A percentile compares a stretch with the other conserved stretches of the same genome.
Evolutionary conservation across 108 stramenopile genomes (phyloP).

Genomic region (Cyclostephanos invisitatus): DNA sequence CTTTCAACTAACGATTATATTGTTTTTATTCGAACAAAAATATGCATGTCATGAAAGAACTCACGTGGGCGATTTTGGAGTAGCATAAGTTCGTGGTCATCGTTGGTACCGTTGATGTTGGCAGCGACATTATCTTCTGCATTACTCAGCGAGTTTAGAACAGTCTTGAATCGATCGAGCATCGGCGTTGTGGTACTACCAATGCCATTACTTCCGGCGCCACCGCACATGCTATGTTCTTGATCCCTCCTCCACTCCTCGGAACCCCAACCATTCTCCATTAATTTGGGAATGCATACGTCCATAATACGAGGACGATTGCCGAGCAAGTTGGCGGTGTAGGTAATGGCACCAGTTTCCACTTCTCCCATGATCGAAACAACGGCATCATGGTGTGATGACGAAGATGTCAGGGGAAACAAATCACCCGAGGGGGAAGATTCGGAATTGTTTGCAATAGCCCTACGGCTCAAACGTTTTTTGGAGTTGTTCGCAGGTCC

Average conservation of each 20-base stretch:
- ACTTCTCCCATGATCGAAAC: slow-evolving; percentile 46
- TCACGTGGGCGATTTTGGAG: slow-evolving; percentile 77
- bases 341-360: slow-evolving; percentile 80
- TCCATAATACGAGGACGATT: slow-evolving; percentile 89
- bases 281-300: slow-evolving; percentile 82
- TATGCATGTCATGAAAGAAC: neutral
- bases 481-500: neutral
- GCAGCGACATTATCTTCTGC: slow-evolving; percentile 19
- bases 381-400: neutral
- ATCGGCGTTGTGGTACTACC: slow-evolving; percentile 41
- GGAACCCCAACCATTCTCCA: slow-evolving; percentile 48
- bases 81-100: slow-evolving; percentile 68
- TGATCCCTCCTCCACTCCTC: slow-evolving; percentile 54
- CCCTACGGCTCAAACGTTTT: slow-evolving; percentile 49
- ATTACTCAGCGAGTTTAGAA: slow-evolving; percentile 50
- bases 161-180: slow-evolving; percentile 68
- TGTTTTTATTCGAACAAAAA: neutral
- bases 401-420: neutral
- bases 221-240: slow-evolving; percentile 21
- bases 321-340: slow-evolving; percentile 85
- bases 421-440: neutral
- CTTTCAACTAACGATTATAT: neutral
- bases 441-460: slow-evolving; percentile 57
- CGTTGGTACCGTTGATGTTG: slow-evolving; percentile 24
- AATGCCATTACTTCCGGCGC: slow-evolving; percentile 17